Base-by-base conservation (phyloP, 2,329 filamentous ascomycete genomes). In the Neodidymelliopsis sp. region DNA sequence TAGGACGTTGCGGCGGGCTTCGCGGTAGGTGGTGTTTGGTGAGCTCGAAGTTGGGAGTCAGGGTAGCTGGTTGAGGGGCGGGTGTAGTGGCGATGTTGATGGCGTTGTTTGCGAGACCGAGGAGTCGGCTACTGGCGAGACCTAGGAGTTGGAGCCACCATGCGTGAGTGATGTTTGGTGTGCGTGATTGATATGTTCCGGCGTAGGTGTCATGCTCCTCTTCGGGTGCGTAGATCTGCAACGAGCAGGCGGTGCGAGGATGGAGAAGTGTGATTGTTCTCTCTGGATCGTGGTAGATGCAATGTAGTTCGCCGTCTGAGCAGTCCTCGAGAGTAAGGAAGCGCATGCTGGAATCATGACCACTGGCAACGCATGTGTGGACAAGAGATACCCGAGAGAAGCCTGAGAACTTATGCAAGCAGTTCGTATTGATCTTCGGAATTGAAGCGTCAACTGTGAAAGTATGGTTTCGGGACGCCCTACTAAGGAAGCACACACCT, bases 241-340 rank as follows among this genome's bases (percentile, higher is more conserved):
- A 30, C 8, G 44, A 24, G 13, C 24, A 48, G 4, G 36, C 24
- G 0, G 30, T 36, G 4, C 44, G 36, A 13, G 36, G 36, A 18
- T 48, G 36, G 0, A 41, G 9, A 6, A 48, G 11, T 11, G 36
- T 35, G 6, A 48, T 6, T 4, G 36, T 48, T 8, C 30, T 19
- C 10, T 48, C 30, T 1, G 29, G 29, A 9, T 37, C 36, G n/a
- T 49, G 37, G 20, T 37, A 49, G 6, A 42, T 8, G 11, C 31
- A 37, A 5, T 38, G 38, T n/a, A 37, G 16, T 6, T 49, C 37
- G 11, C 31, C 22, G 3, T 37, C 31, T 9, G 38, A 31, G 22
- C 33, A 40, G 2, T 42, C 25, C 4, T 49, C 15, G 1, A 38
- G 31, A 22, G 19, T 31, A 10, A 37, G 11, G 20, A 42, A 49